Percentiles rank a stretch among this genome's conserved stretches.
phyloP scores from a whole-genome alignment of 2,329 filamentous ascomycete genomes.

The Biscogniauxia mediterranea region DNA sequence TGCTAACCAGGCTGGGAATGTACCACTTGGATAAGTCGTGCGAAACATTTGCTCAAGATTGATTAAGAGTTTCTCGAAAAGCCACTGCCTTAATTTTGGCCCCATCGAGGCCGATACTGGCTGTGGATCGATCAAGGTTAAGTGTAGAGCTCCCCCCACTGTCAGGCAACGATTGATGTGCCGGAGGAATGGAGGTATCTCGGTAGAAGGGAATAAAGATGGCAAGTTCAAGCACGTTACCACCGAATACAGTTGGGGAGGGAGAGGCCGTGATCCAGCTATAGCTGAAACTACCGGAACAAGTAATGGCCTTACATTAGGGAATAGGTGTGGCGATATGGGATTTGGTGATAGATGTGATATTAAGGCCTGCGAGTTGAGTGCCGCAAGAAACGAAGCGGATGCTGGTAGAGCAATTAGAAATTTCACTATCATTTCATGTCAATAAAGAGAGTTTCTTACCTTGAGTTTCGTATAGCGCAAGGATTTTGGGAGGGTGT shows the following conservation, averaged over 20 bases:
- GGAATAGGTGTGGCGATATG: slow-evolving; percentile 40
- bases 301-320: slow-evolving; percentile 34
- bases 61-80: slow-evolving; percentile 58
- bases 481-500: slow-evolving; percentile 39
- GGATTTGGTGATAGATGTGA: slow-evolving; percentile 47
- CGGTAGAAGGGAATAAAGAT: slow-evolving; percentile 52
- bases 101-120: slow-evolving; percentile 57
- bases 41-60: slow-evolving; percentile 59
- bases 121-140: slow-evolving; percentile 62
- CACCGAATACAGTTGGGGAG: slow-evolving; percentile 44
- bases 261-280: slow-evolving; percentile 36
- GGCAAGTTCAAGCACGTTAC: slow-evolving; percentile 57
- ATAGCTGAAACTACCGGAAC: slow-evolving; percentile 32
- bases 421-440: slow-evolving; percentile 24
- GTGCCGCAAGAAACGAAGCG: slow-evolving; percentile 47
- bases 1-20: slow-evolving; percentile 59
- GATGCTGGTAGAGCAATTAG: slow-evolving; percentile 42
- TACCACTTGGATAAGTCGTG: slow-evolving; percentile 56
- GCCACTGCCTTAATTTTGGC: slow-evolving; percentile 56
- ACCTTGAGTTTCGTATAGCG: slow-evolving; percentile 53
- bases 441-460: slow-evolving; percentile 11
- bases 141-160: slow-evolving; percentile 53
- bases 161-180: slow-evolving; percentile 56
- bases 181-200: slow-evolving; percentile 55
- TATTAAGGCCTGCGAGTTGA: slow-evolving; percentile 40